These are phyloP conservation scores for Celoporthe dispersa DNA, from an alignment of 2,329 filamentous ascomycete species.

Conservation along the genomic window DNA sequence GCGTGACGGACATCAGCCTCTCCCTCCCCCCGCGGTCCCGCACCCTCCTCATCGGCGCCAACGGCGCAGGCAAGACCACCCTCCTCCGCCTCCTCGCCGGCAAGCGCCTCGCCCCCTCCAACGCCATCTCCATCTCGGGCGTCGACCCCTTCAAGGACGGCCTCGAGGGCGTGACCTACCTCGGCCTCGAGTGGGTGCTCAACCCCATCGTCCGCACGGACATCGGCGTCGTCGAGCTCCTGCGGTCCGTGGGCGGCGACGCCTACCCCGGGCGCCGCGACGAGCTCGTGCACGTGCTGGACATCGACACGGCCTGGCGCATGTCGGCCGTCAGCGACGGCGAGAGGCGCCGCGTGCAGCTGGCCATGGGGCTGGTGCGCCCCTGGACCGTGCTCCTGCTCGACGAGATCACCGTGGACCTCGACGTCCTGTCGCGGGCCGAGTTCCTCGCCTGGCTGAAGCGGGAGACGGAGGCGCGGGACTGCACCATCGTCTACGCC, in stretches of 20 bases:
- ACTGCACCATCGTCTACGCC: slow-evolving; percentile 94
- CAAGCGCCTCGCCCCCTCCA: slow-evolving; percentile 84
- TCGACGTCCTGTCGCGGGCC: slow-evolving; percentile 83
- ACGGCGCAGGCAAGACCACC: slow-evolving; percentile 96
- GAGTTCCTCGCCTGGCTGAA: slow-evolving; percentile 88
- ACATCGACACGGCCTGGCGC: slow-evolving; percentile 90
- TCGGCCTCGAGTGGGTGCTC: slow-evolving; percentile 96
- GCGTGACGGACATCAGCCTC: slow-evolving; percentile 74
- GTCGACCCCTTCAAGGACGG: slow-evolving; percentile 90
- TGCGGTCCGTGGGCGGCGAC: slow-evolving; percentile 84
- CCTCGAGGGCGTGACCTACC: slow-evolving; percentile 93
- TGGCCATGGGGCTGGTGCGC: slow-evolving; percentile 91
- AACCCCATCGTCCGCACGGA: slow-evolving; percentile 96
- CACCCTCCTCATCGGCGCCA: slow-evolving; percentile 92
- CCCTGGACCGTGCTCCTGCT: slow-evolving; percentile 91
- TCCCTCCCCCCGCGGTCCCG: slow-evolving; percentile 81
- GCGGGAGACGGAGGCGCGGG: slow-evolving; percentile 78
- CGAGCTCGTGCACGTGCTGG: slow-evolving; percentile 84
- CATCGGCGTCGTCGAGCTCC: slow-evolving; percentile 86
- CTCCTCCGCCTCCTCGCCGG: slow-evolving; percentile 92
- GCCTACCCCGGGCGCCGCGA: slow-evolving; percentile 81
- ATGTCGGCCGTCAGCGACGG: slow-evolving; percentile 97
- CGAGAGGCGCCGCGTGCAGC: slow-evolving; percentile 86
- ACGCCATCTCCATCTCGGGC: slow-evolving; percentile 76
- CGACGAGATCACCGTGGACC: slow-evolving; percentile 96